Base-by-base conservation (phyloP, 192 early-diverging fungal genomes). In the Allomyces macrogynus region DNA sequence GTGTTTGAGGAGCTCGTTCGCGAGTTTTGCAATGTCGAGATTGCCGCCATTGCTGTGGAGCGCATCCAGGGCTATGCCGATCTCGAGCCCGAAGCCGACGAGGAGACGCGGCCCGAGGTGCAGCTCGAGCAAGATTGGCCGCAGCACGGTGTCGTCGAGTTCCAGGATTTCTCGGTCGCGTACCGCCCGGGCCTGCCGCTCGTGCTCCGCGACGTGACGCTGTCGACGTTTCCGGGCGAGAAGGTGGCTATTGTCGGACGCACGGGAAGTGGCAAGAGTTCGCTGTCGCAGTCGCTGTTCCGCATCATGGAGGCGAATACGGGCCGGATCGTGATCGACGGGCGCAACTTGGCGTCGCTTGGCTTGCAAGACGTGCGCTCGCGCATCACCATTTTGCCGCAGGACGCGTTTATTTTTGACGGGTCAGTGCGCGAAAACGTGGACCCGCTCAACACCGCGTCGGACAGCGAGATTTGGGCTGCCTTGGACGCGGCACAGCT, bases 221-320 rank as follows among this genome's bases (percentile, higher is more conserved):
- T 95, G 61, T 40, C 71, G 1, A 84, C 91, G 54, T 74, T 74
- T 1, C 79, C 86, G n/a, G 75, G 76, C 16, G 81, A 88, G 72
- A 93, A 92, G 70, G 86, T 99, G 67, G 94, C 91, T 60, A 84
- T 97, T 61, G 93, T 95, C 61, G 93, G 93, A 16, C 49, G 49
- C 20, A 81, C 81, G 0, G 83, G 83, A 22, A 76, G 80, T n/a
- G 87, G 90, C 40, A 93, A 93, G 74, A 87, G 86, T 32, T 86
- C 86, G 4, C 69, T 91, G 20, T 80, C 88, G 0, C 68, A 86
- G 57, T 80, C 86, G 0, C 69, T 93, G 60, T 87, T 93, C 73
- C 80, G 91, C 18, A 80, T 93, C 60, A 82, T 89, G 8, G 90
- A 93, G 62, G 74, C 87, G 10, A 76, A 77, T 9, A 67, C 70